Evolutionary conservation across 164 flowering plant species (phyloP).

Genomic region (Magnolia sinica): DNA sequence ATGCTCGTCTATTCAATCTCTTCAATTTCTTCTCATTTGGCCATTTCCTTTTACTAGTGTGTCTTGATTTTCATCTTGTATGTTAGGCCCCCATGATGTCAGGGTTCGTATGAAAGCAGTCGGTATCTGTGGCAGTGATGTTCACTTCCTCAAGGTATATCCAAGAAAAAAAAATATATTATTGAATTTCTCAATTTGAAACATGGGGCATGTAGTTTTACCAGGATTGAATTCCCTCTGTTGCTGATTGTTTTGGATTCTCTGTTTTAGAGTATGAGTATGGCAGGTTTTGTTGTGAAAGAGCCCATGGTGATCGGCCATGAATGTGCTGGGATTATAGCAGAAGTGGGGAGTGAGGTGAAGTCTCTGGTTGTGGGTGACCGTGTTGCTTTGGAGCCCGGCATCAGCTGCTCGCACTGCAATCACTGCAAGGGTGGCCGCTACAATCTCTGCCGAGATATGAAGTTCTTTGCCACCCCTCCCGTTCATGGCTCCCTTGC

Average conservation of each 20-base stretch:
- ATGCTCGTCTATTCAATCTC: too few relatives aligned
- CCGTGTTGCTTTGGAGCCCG: slow-evolving; percentile 93
- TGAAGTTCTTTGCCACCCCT: slow-evolving; percentile 95
- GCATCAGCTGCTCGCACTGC: slow-evolving; percentile 76
- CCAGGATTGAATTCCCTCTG: not conserved
- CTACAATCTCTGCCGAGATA: slow-evolving; percentile 87
- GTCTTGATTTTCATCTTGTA: not conserved
- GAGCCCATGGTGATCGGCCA: slow-evolving; percentile 99
- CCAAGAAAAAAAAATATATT: too few relatives aligned
- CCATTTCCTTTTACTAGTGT: not conserved
- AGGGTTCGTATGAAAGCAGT: slow-evolving; percentile 89
- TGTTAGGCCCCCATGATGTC: slow-evolving; percentile 75
- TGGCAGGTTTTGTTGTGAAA: slow-evolving; percentile 68
- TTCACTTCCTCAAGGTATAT: slow-evolving; percentile 77
- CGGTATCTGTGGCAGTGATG: slow-evolving; percentile 99
- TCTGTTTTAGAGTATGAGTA: slow-evolving; percentile 48
- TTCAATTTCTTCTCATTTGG: too few relatives aligned
- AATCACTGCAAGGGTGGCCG: slow-evolving; percentile 67
- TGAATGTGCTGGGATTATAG: slow-evolving; percentile 91
- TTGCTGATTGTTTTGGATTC: not conserved
- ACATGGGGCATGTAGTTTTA: not conserved
- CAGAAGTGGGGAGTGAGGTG: slow-evolving; percentile 81
- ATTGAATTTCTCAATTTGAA: too few relatives aligned
- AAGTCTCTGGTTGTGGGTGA: slow-evolving; percentile 64
- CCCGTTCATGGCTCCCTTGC: slow-evolving; percentile 90